These are phyloP conservation scores for Fraxinus sp. DNA, from an alignment of 305 asterid species.

Conservation along the genomic window DNA sequence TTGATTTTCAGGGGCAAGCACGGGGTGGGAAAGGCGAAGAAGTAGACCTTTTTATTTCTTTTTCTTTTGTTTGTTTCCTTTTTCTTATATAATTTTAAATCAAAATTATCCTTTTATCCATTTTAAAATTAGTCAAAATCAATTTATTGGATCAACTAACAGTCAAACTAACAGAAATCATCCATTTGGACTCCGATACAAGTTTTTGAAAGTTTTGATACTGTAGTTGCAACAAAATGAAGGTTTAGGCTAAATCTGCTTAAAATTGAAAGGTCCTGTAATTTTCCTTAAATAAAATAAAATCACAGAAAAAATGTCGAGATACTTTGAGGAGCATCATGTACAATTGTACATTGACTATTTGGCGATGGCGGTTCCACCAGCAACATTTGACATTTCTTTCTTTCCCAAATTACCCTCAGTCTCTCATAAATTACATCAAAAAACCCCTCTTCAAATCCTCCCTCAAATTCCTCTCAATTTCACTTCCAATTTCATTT, in stretches of 20 bases:
- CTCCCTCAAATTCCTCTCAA: conserved; percentile 21
- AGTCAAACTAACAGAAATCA: too few relatives aligned
- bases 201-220: too few relatives aligned
- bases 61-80: too few relatives aligned
- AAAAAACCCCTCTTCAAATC: conserved; percentile 17
- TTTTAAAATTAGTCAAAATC: too few relatives aligned
- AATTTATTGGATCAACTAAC: too few relatives aligned
- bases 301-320: background rate
- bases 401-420: conserved; percentile 24
- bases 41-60: too few relatives aligned
- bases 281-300: background rate
- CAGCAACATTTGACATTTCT: background rate
- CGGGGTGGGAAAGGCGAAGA: too few relatives aligned
- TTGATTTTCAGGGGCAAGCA: too few relatives aligned
- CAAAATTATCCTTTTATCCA: too few relatives aligned
- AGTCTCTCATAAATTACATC: background rate
- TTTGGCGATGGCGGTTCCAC: background rate
- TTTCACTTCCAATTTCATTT: conserved; percentile 12
- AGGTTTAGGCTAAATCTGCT: background rate
- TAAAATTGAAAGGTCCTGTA: background rate
- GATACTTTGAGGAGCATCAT: background rate
- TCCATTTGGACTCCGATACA: too few relatives aligned
- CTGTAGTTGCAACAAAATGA: background rate
- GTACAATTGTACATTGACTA: background rate
- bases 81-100: too few relatives aligned